phyloP scores from a whole-genome alignment of 1,139 yeast species.

The Saccharomyces hybrid region DNA sequence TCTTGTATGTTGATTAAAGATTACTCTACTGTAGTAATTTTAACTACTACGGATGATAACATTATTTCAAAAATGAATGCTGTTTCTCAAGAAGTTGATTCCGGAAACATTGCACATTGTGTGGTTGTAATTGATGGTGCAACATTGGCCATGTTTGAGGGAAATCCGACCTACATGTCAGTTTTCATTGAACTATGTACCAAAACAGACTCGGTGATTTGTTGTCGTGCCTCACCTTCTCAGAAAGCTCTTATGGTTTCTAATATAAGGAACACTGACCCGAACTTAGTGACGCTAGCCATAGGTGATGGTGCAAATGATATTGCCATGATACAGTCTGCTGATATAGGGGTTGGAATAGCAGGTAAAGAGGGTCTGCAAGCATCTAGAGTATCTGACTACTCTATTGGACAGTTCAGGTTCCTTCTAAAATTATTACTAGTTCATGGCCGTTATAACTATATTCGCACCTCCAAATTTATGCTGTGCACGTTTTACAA shows the following conservation, averaged over 20 bases:
- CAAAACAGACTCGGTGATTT: conserved; percentile 81
- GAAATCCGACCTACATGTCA: conserved; percentile 61
- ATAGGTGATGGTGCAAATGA: conserved; percentile 99
- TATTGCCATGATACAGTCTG: conserved; percentile 98
- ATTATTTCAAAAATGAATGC: conserved; percentile 40
- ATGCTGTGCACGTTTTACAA: conserved; percentile 92
- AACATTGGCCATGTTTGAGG: conserved; percentile 65
- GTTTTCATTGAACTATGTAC: conserved; percentile 79
- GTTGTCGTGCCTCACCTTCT: conserved; percentile 95
- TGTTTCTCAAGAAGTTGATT: conserved; percentile 38
- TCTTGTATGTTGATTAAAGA: conserved; percentile 91
- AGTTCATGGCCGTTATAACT: conserved; percentile 95
- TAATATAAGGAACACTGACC: conserved; percentile 60
- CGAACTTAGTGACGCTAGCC: conserved; percentile 74
- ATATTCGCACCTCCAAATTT: conserved; percentile 84
- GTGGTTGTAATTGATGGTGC: conserved; percentile 92
- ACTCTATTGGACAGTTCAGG: conserved; percentile 90
- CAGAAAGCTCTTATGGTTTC: conserved; percentile 90
- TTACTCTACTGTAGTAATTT: conserved; percentile 77
- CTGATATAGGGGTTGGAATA: conserved; percentile 95
- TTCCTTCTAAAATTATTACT: conserved; percentile 70
- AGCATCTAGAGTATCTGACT: conserved; percentile 93
- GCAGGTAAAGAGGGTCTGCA: conserved; percentile 96
- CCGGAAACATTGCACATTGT: conserved; percentile 80
- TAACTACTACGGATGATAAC: conserved; percentile 54